Base-by-base conservation (phyloP, 768 basidiomycete species). In the Epithele typhae region DNA sequence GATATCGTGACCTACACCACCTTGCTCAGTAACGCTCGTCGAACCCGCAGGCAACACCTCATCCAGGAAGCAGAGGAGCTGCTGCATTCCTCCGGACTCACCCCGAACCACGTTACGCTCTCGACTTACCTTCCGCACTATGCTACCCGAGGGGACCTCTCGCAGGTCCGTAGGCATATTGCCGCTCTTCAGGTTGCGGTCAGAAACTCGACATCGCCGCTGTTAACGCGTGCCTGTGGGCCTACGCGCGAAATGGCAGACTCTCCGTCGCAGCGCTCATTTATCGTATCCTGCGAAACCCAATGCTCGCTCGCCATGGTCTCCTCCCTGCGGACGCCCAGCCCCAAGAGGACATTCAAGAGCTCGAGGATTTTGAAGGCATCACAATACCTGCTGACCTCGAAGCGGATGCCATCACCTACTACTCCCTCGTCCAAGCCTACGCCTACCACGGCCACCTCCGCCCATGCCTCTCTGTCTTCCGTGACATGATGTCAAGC, bases 371-470 rank as follows among this genome's bases (percentile, higher is more conserved):
- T 27, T 68, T 48, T 8, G 62, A 83, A 48, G 67, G 66, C 37
- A 70, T 89, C 49, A 57, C 64, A 38, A 62, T 83, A 5, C 64
- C 64, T 1, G 46, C 39, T 0, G 56, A 66, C 10, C 53, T 84
- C 30, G 62, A 67, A 35, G 87, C 90, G 7, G 76, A 89, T 60
- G 66, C 70, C 17, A 64, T 81, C 46, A 91, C 86, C 12, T 93
- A 82, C 62, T 79, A 78, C 14, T 64, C 68, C 22, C 68, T 90
- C 62, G 73, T 92, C 42, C 90, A 92, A 59, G 63, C 72, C 5
- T 74, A 84, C 63, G 75, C 87, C 2, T 85, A 87, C 59, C 75
- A 78, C 45, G 90, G 92, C 15, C 69, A 87, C 53, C 72, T 93
- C 41, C 59, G 61, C 22, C 63, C 67, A 6, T 73, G 78, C 2